Evolutionary conservation across 2,329 filamentous ascomycete genomes (phyloP).

Genomic region (Penicillium griseofulvum): DNA sequence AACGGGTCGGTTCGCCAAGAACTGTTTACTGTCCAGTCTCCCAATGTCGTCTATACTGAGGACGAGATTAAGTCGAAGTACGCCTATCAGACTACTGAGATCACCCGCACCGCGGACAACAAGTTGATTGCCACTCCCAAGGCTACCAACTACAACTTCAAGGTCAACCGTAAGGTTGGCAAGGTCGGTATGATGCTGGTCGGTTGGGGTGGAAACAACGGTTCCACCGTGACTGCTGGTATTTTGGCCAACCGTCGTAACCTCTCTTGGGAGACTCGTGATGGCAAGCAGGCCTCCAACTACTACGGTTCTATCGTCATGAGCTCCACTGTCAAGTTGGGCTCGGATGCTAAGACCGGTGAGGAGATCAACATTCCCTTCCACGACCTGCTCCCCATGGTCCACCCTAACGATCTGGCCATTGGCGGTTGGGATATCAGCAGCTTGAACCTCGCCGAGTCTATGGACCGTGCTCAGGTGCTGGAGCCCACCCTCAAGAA

Average conservation of each 20-base stretch:
- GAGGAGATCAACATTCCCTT: conserved; percentile 96
- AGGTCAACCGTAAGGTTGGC: conserved; percentile 88
- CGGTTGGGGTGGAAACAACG: conserved; percentile 97
- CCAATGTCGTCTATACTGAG: conserved; percentile 89
- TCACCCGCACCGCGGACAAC: conserved; percentile 68
- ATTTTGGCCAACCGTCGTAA: conserved; percentile 91
- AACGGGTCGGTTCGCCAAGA: conserved; percentile 50
- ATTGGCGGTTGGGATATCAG: conserved; percentile 98
- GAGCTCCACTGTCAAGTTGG: conserved; percentile 95
- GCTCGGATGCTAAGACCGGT: conserved; percentile 76
- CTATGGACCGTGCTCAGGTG: conserved; percentile 94
- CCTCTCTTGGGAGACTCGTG: conserved; percentile 89
- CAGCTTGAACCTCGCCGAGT: conserved; percentile 77
- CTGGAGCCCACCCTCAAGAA: conserved; percentile 92
- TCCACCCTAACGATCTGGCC: conserved; percentile 92
- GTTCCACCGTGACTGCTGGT: conserved; percentile 92
- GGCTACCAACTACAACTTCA: conserved; percentile 94
- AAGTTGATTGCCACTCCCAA: conserved; percentile 80
- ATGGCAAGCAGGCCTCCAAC: conserved; percentile 80
- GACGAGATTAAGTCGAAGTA: conserved; percentile 88
- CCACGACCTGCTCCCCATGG: conserved; percentile 90
- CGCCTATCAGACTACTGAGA: conserved; percentile 89
- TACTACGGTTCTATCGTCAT: conserved; percentile 99
- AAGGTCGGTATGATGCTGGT: conserved; percentile 97
- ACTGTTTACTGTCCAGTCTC: conserved; percentile 83